phyloP scores from a whole-genome alignment of 169 alveolate species.

The Eimeria praecox region DNA sequence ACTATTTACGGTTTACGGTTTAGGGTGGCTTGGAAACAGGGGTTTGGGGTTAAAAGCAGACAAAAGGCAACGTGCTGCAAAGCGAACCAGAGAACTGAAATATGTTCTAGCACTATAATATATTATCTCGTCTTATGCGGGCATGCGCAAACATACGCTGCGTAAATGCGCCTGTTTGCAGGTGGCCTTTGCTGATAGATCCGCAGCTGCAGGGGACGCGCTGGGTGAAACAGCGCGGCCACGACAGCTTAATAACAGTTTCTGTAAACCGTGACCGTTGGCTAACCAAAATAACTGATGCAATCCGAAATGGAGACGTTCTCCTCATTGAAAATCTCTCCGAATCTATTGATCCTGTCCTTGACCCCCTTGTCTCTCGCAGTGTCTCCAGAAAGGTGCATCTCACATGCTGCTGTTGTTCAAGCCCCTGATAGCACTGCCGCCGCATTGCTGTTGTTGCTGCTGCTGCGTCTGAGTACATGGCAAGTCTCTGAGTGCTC shows the following conservation, averaged over 20 bases:
- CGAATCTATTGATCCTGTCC: conserved; percentile 96
- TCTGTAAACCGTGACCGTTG: conserved; percentile 95
- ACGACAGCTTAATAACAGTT: conserved; percentile 94
- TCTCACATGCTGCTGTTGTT: neutral
- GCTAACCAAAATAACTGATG: conserved; percentile 92
- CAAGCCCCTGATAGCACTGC: too few relatives aligned
- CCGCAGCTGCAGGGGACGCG: conserved; percentile 98
- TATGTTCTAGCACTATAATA: neutral
- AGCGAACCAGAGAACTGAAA: too few relatives aligned
- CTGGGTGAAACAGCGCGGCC: conserved; percentile 95
- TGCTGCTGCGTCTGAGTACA: neutral
- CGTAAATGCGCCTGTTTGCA: neutral
- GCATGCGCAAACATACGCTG: too few relatives aligned
- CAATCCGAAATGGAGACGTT: conserved; percentile 95
- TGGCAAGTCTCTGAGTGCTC: too few relatives aligned
- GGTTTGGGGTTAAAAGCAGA: too few relatives aligned
- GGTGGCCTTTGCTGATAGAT: conserved; percentile 98
- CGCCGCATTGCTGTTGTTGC: conserved; percentile 36
- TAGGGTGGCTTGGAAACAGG: too few relatives aligned
- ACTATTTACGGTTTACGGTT: neutral
- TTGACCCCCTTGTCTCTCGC: conserved; percentile 96
- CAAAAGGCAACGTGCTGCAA: too few relatives aligned
- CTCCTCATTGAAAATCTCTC: conserved; percentile 96
- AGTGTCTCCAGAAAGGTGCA: conserved; percentile 95
- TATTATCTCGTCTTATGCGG: neutral